Conservation (phyloP, 495 filamentous ascomycete genomes). For the Hyaloscypha hepaticicola region DNA sequence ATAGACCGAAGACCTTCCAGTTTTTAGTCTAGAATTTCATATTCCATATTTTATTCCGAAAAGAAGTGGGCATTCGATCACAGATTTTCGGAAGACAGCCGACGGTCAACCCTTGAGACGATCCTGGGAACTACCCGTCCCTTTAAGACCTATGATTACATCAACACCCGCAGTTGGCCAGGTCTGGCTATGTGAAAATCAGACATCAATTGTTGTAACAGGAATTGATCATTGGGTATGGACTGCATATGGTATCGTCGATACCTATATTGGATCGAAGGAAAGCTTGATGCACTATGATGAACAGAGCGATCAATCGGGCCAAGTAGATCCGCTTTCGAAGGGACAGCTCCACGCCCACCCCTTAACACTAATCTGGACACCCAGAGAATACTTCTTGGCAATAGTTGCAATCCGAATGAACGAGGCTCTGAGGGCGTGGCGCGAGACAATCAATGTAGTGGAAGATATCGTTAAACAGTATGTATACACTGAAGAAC, state of each 20-base stretch:
- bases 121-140: constrained; percentile 2
- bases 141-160: background rate
- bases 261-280: constrained; percentile 13
- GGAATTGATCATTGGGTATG: constrained; percentile 16
- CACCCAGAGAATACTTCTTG: background rate
- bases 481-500: background rate
- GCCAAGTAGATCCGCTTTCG: background rate
- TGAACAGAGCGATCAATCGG: background rate
- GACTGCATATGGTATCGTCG: constrained; percentile 12
- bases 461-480: background rate
- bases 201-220: constrained; percentile 12
- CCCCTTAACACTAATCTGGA: background rate
- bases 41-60: constrained; percentile 14
- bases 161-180: background rate
- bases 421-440: background rate
- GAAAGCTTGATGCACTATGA: constrained; percentile 1
- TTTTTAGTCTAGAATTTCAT: constrained; percentile 11
- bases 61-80: background rate
- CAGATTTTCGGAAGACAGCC: background rate
- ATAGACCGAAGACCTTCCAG: background rate
- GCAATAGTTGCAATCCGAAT: background rate
- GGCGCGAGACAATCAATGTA: background rate
- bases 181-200: constrained; percentile 10
- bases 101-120: constrained; percentile 3
- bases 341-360: background rate